These are phyloP conservation scores for Rhodocollybia butyracea DNA, from an alignment of 768 basidiomycete species.

Conservation along the genomic window DNA sequence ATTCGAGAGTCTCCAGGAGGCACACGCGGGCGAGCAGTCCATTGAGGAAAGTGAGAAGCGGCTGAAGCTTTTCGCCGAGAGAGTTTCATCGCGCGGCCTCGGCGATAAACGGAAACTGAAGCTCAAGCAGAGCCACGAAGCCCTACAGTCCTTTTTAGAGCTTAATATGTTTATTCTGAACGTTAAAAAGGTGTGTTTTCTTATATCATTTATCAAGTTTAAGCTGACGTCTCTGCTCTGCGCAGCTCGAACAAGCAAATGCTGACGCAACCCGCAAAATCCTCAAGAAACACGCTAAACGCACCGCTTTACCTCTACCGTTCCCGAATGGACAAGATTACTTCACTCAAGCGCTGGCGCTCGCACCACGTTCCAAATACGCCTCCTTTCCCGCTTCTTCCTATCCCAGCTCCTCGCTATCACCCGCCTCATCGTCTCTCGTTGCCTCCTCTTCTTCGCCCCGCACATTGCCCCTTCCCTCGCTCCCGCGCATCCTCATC, in stretches of 20 bases:
- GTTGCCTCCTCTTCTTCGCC: slow-evolving; percentile 27
- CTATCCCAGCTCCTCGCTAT: too few species aligned
- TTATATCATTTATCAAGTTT: neutral
- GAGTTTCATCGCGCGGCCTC: slow-evolving; percentile 53
- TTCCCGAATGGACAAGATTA: neutral
- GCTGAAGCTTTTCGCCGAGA: slow-evolving; percentile 59
- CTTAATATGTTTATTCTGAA: slow-evolving; percentile 79
- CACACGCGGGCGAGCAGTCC: slow-evolving; percentile 61
- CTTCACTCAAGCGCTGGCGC: neutral
- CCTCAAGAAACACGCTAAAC: slow-evolving; percentile 91
- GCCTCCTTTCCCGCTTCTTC: too few species aligned
- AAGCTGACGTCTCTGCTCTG: neutral
- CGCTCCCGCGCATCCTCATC: slow-evolving; percentile 64
- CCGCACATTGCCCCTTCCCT: slow-evolving; percentile 17
- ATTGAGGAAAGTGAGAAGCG: slow-evolving; percentile 68
- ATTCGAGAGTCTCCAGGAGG: slow-evolving; percentile 72
- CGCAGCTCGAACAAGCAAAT: slow-evolving; percentile 78
- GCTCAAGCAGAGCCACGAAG: slow-evolving; percentile 51
- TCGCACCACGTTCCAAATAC: neutral
- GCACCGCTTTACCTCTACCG: slow-evolving; percentile 75
- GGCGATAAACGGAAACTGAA: slow-evolving; percentile 53
- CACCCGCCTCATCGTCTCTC: slow-evolving; percentile 16
- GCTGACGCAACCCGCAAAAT: slow-evolving; percentile 90
- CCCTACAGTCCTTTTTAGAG: slow-evolving; percentile 67
- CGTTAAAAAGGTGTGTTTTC: slow-evolving; percentile 61